These are phyloP conservation scores for Taxillus chinensis DNA, from an alignment of 164 flowering plant genomes.

Conservation along the genomic window DNA sequence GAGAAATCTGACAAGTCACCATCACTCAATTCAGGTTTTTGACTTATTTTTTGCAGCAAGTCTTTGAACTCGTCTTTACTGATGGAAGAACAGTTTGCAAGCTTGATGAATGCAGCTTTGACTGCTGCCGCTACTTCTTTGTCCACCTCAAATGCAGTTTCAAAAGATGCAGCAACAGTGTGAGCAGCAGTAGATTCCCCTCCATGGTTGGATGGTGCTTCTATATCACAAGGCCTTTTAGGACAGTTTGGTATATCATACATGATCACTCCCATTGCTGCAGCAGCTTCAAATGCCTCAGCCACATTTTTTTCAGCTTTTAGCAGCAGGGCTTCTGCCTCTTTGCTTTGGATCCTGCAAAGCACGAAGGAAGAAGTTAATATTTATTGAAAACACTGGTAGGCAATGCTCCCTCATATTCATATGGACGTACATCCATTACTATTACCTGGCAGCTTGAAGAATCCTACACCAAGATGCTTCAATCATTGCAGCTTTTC, in stretches of 20 bases:
- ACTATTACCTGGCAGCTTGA: constrained; percentile 64
- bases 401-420: too few relatives aligned
- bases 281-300: constrained; percentile 78
- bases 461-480: constrained; percentile 97
- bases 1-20: constrained; percentile 29
- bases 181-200: constrained; percentile 52
- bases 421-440: too few relatives aligned
- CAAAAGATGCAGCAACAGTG: constrained; percentile 70
- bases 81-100: constrained; percentile 49
- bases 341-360: constrained; percentile 66
- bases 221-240: constrained; percentile 38
- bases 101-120: constrained; percentile 60
- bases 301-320: constrained; percentile 59
- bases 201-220: constrained; percentile 37
- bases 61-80: constrained; percentile 54
- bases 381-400: neutral
- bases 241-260: constrained; percentile 59
- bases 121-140: constrained; percentile 89
- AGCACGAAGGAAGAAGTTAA: neutral
- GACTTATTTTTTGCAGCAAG: constrained; percentile 52
- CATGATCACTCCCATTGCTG: constrained; percentile 74
- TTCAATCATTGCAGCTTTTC: constrained; percentile 91
- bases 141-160: constrained; percentile 88
- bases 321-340: constrained; percentile 50
- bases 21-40: constrained; percentile 49